Base-by-base conservation (phyloP, 2,329 filamentous ascomycete species). In the Aspergillus novoparasiticus region DNA sequence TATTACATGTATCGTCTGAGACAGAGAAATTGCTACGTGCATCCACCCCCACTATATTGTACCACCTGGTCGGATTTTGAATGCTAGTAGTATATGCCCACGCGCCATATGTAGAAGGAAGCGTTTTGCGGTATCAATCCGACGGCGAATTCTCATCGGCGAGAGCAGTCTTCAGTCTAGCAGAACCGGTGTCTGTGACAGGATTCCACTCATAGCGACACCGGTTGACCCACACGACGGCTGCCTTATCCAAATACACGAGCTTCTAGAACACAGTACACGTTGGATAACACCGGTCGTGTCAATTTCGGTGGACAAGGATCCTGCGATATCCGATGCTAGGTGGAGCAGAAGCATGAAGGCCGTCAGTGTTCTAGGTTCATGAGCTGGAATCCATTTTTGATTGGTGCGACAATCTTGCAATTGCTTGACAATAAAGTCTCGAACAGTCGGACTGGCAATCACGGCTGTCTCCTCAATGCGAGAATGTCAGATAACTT, bases 401-500 rank as follows among this genome's bases (percentile, higher is more conserved):
- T 55, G 51, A 39, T 55, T 55, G 32, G 32, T 3, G 16, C 12
- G 48, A 26, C n/a, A 26, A 21, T 23, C 28, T 36, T 55, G 51
- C 3, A 26, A 21, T 41, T 26, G 11, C 41, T 34, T 32, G 21
- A 19, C 34, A 26, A 9, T 32, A 51, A n/a, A 32, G 28, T 34
- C 28, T 34, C 48, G 10, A 21, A 59, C 59, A 56, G 32, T 54
- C 58, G 14, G 28, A 45, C 19, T 19, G 34, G 16, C 39, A 53
- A 57, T 64, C 46, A 69, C 55, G 57, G 23, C 21, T 64, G 59
- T 55, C 67, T 69, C 45, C 64, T 71, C 55, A 74, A 63, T 45
- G 65, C 66, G 19, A 94, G 74, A 46, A 96, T 91, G 67, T 87
- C 87, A 16, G 80, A 80, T 41, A 96, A 75, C 68, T 83, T 87